phyloP scores from a whole-genome alignment of 2,329 filamentous ascomycete species.

The Cercospora berteroae region DNA sequence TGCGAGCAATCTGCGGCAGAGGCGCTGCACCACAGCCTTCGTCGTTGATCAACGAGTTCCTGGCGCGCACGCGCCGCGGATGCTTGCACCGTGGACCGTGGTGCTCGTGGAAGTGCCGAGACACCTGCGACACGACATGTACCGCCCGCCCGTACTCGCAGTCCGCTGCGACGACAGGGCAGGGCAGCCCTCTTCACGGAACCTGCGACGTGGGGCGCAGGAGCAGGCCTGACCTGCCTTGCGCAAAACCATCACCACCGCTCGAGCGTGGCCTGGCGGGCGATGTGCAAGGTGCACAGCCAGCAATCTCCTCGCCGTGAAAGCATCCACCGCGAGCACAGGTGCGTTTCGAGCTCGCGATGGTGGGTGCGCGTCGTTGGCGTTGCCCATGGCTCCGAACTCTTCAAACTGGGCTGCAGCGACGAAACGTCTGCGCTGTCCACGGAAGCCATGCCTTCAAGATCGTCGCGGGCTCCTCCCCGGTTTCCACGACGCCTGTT shows the following conservation, averaged over 20 bases:
- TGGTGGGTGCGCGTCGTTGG: not conserved
- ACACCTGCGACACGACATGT: slow-evolving; percentile 16
- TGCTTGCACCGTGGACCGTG: slow-evolving; percentile 2
- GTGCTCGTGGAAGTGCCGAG: slow-evolving; percentile 17
- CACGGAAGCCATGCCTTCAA: not conserved
- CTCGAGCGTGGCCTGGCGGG: not conserved
- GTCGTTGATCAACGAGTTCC: slow-evolving; percentile 1
- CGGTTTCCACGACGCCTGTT: not conserved
- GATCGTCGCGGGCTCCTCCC: not conserved
- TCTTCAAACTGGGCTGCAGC: not conserved
- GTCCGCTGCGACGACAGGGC: slow-evolving; percentile 3
- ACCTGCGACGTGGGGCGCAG: not conserved
- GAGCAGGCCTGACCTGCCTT: not conserved
- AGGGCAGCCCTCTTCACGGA: not conserved
- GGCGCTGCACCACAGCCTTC: not conserved
- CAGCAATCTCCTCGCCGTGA: slow-evolving; percentile 1
- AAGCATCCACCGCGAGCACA: not conserved
- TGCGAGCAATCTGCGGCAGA: slow-evolving; percentile 4
- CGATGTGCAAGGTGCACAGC: not conserved
- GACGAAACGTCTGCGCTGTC: not conserved
- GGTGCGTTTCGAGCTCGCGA: not conserved
- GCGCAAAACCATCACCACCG: not conserved
- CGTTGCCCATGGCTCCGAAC: not conserved
- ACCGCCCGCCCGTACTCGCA: not conserved
- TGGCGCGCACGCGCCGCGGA: not conserved